phyloP scores from a whole-genome alignment of 441 rosid genomes.

The Geranium incanum region DNA sequence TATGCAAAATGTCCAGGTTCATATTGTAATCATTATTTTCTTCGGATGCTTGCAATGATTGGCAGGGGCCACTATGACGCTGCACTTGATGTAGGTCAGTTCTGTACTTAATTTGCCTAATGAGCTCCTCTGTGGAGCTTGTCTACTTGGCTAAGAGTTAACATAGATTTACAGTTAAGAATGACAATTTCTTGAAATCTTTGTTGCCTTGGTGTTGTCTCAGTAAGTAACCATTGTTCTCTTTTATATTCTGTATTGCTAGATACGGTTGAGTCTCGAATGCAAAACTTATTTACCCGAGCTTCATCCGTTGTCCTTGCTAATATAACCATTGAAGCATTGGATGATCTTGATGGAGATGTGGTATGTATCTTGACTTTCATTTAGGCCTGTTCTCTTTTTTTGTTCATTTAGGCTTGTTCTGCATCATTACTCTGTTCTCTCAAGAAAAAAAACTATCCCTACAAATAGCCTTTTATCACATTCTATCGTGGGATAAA shows the following conservation, averaged over 20 bases:
- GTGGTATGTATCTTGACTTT: conserved; percentile 50
- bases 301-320: conserved; percentile 55
- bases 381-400: not conserved
- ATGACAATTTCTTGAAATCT: not conserved
- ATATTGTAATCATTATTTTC: conserved; percentile 89
- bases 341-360: conserved; percentile 52
- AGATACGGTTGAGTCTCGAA: conserved; percentile 55
- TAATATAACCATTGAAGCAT: conserved; percentile 43
- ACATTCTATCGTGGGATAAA: not conserved
- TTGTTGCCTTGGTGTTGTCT: not conserved
- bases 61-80: conserved; percentile 69
- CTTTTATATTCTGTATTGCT: conserved; percentile 24
- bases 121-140: not conserved
- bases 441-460: not conserved
- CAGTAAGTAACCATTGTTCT: conserved; percentile 1
- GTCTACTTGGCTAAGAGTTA: not conserved
- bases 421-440: conserved; percentile 1
- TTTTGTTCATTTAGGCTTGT: not conserved
- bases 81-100: conserved; percentile 60
- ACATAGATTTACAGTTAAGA: not conserved
- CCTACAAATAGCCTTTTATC: not conserved
- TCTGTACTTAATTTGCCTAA: not conserved
- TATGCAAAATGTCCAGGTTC: conserved; percentile 44
- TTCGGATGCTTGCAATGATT: conserved; percentile 61
- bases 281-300: conserved; percentile 45